These are phyloP conservation scores for Mortierella sp. DNA, from an alignment of 371 early-diverging fungal genomes.

Conservation along the genomic window DNA sequence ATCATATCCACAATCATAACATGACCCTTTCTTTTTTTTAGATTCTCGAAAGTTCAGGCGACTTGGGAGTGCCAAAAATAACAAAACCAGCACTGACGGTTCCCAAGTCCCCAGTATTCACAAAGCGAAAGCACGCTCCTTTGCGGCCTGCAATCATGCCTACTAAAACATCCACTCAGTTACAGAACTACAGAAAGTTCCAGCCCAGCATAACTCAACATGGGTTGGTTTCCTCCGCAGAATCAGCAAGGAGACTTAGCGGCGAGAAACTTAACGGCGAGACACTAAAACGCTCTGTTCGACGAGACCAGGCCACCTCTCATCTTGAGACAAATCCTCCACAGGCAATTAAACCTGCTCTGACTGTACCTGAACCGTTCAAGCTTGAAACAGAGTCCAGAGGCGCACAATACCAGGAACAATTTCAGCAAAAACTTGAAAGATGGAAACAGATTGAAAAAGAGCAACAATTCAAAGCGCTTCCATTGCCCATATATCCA, in stretches of 20 bases:
- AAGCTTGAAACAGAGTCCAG: slow-evolving; percentile 32
- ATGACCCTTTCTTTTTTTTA: not conserved
- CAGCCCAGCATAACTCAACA: slow-evolving; percentile 21
- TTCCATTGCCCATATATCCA: slow-evolving; percentile 30
- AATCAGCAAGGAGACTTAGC: slow-evolving; percentile 40
- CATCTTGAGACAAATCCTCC: not conserved
- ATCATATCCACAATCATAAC: not conserved
- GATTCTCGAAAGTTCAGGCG: slow-evolving; percentile 32
- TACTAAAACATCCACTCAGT: not conserved
- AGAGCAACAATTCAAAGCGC: slow-evolving; percentile 34
- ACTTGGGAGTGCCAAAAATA: slow-evolving; percentile 33
- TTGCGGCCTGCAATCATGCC: slow-evolving; percentile 19
- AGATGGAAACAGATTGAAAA: slow-evolving; percentile 44
- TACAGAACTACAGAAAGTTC: not conserved
- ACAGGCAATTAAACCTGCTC: slow-evolving; percentile 5
- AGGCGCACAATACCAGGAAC: slow-evolving; percentile 34
- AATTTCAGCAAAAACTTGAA: slow-evolving; percentile 28
- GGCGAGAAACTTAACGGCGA: not conserved
- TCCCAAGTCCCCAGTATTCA: slow-evolving; percentile 39
- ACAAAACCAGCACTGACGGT: slow-evolving; percentile 29
- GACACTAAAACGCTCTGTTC: slow-evolving; percentile 3
- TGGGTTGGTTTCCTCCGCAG: slow-evolving; percentile 42
- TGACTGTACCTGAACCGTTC: slow-evolving; percentile 46
- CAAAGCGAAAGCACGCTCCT: slow-evolving; percentile 27
- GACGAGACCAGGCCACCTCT: not conserved